Evolutionary conservation across 2,329 filamentous ascomycete genomes (phyloP).

Genomic region (Xylariales sp.): DNA sequence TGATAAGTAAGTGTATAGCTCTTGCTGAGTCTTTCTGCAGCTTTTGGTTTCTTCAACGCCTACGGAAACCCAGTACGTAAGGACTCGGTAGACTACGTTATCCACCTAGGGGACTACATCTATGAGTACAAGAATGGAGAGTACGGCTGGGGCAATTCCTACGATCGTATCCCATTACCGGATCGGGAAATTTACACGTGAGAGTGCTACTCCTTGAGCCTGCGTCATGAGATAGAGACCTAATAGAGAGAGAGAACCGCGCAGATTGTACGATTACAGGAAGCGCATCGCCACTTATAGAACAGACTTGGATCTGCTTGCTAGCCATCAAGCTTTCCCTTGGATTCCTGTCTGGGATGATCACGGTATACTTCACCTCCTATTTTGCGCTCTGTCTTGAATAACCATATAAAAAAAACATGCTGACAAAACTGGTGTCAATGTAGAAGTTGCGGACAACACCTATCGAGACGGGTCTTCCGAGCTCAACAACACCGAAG

Average conservation of each 20-base stretch:
- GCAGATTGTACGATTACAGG: slow-evolving; percentile 54
- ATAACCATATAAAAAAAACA: background rate
- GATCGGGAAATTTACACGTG: slow-evolving; percentile 42
- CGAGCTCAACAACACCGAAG: slow-evolving; percentile 61
- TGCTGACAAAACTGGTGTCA: background rate
- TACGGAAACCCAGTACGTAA: slow-evolving; percentile 57
- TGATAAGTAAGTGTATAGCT: background rate
- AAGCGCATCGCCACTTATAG: slow-evolving; percentile 53
- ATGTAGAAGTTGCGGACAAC: slow-evolving; percentile 58
- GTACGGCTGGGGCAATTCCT: slow-evolving; percentile 46
- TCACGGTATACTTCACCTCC: slow-evolving; percentile 40
- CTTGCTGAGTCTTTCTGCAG: slow-evolving; percentile 16
- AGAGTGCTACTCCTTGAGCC: slow-evolving; percentile 23
- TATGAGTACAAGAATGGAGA: slow-evolving; percentile 33
- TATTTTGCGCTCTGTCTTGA: no score
- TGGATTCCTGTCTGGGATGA: slow-evolving; percentile 66
- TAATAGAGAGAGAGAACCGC: background rate
- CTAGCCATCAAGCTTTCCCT: slow-evolving; percentile 50
- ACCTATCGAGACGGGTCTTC: slow-evolving; percentile 58
- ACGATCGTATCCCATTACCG: slow-evolving; percentile 49
- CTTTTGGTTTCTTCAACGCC: slow-evolving; percentile 55
- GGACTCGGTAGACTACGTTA: slow-evolving; percentile 54
- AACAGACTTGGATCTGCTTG: slow-evolving; percentile 55
- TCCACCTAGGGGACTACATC: slow-evolving; percentile 54
- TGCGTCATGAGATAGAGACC: background rate